Conservation (phyloP, 2,329 filamentous ascomycete species). For the Penicillium sp. region DNA sequence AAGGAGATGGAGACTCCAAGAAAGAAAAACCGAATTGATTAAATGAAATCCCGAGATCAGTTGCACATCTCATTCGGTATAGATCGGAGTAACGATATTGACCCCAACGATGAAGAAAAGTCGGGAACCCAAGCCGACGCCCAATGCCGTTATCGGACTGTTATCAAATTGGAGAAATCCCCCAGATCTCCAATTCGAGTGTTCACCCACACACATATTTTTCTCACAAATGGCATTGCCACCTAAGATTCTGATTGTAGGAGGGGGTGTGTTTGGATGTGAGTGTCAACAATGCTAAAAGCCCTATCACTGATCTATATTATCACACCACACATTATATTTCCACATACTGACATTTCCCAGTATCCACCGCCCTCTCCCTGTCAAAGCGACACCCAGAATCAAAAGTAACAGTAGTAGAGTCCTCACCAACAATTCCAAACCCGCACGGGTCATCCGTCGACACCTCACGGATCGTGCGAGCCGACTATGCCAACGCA, state of each 20-base stretch:
- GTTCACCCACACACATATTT: background rate
- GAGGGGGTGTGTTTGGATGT: constrained; percentile 46
- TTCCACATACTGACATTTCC: background rate
- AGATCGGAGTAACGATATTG: background rate
- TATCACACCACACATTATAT: background rate
- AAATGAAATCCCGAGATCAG: background rate
- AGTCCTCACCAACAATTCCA: constrained; percentile 55
- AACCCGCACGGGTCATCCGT: constrained; percentile 59
- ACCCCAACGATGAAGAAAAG: constrained; percentile 6
- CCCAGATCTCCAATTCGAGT: background rate
- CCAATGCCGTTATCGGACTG: constrained; percentile 6
- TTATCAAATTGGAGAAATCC: background rate
- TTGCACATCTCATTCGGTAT: background rate
- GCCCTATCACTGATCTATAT: background rate
- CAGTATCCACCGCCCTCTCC: constrained; percentile 65
- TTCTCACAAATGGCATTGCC: constrained; percentile 31
- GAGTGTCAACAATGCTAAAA: constrained; percentile 20
- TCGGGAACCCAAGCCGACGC: constrained; percentile 1
- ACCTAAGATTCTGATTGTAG: constrained; percentile 41
- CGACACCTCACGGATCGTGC: constrained; percentile 61
- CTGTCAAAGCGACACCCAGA: constrained; percentile 59
- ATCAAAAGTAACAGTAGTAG: constrained; percentile 57
- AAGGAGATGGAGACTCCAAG: background rate
- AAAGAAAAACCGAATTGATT: background rate
- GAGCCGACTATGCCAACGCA: constrained; percentile 76